Evolutionary conservation across 2,329 filamentous ascomycete species (phyloP).

Genomic region (Colletotrichum sp.): DNA sequence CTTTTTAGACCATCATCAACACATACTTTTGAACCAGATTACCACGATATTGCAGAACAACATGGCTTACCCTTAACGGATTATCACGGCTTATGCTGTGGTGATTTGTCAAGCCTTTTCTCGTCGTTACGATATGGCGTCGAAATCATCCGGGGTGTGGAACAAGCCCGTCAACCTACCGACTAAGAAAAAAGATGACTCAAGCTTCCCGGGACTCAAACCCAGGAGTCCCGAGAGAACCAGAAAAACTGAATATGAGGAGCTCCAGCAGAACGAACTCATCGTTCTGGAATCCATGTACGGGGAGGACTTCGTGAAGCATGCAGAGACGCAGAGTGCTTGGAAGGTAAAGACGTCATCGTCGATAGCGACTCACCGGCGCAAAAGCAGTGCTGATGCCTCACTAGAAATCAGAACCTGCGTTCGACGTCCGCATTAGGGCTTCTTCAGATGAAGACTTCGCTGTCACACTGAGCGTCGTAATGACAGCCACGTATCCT

Average conservation of each 20-base stretch:
- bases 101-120: conserved; percentile 29
- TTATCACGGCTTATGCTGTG: conserved; percentile 60
- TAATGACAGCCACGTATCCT: conserved; percentile 89
- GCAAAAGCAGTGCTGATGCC: conserved; percentile 1
- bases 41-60: conserved; percentile 10
- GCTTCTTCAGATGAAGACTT: conserved; percentile 76
- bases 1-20: conserved; percentile 10
- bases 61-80: conserved; percentile 55
- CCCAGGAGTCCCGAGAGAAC: conserved; percentile 44
- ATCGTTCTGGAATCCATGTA: conserved; percentile 88
- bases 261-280: conserved; percentile 87
- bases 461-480: conserved; percentile 74
- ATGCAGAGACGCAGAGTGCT: conserved; percentile 72
- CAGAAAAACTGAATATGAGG: conserved; percentile 71
- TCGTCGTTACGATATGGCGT: conserved; percentile 49
- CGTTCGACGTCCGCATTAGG: conserved; percentile 81
- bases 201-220: conserved; percentile 58
- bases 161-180: conserved; percentile 50
- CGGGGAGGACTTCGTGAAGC: conserved; percentile 82
- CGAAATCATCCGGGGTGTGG: conserved; percentile 52
- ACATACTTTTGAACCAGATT: background rate
- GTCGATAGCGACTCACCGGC: background rate
- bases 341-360: conserved; percentile 72
- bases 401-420: conserved; percentile 75
- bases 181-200: conserved; percentile 46